A percentile compares a stretch with the other conserved stretches of the same genome.
Evolutionary conservation across 495 filamentous ascomycete species (phyloP).

Genomic region (Xylaria nigripes): DNA sequence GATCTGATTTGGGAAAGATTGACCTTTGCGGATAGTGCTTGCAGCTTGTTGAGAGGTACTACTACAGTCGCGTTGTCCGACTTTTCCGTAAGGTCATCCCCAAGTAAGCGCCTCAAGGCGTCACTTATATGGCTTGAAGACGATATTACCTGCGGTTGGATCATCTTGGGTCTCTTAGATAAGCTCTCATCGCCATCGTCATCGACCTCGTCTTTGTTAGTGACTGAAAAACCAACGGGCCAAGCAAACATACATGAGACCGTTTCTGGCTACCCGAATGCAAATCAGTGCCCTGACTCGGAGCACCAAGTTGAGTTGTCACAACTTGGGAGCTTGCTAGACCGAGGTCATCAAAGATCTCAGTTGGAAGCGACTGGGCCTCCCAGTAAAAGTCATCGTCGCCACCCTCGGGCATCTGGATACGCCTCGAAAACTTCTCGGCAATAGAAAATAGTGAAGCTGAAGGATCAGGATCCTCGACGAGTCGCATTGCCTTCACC

Average conservation of each 20-base stretch:
- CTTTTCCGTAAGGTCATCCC: slow-evolving; percentile 11
- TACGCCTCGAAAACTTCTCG: slow-evolving; percentile 27
- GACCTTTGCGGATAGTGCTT: slow-evolving; percentile 28
- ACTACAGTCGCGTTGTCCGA: slow-evolving; percentile 12
- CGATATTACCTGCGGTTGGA: slow-evolving; percentile 21
- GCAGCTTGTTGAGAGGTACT: slow-evolving; percentile 29
- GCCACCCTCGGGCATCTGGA: slow-evolving; percentile 24
- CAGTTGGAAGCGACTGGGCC: slow-evolving; percentile 26
- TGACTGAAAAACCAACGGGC: background rate
- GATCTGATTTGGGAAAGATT: background rate
- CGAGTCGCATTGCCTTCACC: slow-evolving; percentile 21
- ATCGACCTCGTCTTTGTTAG: slow-evolving; percentile 16
- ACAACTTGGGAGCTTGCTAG: slow-evolving; percentile 9
- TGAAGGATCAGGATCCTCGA: slow-evolving; percentile 21
- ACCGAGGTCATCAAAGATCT: slow-evolving; percentile 30
- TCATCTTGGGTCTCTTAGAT: slow-evolving; percentile 17
- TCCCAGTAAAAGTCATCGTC: slow-evolving; percentile 28
- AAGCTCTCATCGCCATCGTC: slow-evolving; percentile 23
- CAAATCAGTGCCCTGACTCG: slow-evolving; percentile 4
- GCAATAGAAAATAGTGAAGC: slow-evolving; percentile 27
- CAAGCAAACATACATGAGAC: slow-evolving; percentile 26
- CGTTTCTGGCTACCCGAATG: slow-evolving; percentile 27
- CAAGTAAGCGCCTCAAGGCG: slow-evolving; percentile 15
- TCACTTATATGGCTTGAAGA: slow-evolving; percentile 18
- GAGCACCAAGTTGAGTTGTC: slow-evolving; percentile 7